A percentile compares a stretch with the other conserved stretches of the same genome.
phyloP scores from a whole-genome alignment of 2,329 filamentous ascomycete species.

The Colletotrichum tabaci region DNA sequence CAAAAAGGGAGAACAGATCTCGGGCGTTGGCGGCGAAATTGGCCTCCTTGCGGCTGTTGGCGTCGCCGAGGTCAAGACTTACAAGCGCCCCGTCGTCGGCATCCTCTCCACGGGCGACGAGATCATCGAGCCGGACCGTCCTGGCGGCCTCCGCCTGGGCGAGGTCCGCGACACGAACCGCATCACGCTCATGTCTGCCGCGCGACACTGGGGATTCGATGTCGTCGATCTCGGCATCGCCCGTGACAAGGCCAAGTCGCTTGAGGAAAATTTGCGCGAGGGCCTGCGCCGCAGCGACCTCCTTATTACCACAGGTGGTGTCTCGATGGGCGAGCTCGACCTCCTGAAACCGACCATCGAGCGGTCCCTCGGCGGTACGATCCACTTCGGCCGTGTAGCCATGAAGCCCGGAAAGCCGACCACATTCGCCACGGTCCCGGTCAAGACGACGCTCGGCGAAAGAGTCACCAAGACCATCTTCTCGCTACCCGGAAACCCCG shows the following conservation, averaged over 20 bases:
- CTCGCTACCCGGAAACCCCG: constrained; percentile 93
- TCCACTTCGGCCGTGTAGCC: constrained; percentile 94
- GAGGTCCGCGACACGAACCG: constrained; percentile 96
- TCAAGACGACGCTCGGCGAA: constrained; percentile 71
- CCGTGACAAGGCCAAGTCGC: constrained; percentile 77
- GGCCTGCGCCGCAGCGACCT: constrained; percentile 84
- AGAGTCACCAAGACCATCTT: constrained; percentile 82
- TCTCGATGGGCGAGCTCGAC: constrained; percentile 98
- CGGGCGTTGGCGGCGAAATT: constrained; percentile 89
- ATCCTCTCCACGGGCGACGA: constrained; percentile 96
- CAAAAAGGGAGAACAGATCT: constrained; percentile 84
- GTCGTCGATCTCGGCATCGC: constrained; percentile 90
- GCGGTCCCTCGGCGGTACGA: constrained; percentile 87
- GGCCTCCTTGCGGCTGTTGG: constrained; percentile 91
- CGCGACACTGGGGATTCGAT: constrained; percentile 81
- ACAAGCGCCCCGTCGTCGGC: constrained; percentile 83
- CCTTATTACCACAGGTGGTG: constrained; percentile 92
- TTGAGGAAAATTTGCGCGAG: constrained; percentile 84
- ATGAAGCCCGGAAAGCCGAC: constrained; percentile 99
- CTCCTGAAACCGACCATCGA: constrained; percentile 97
- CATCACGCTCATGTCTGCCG: constrained; percentile 86
- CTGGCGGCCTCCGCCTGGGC: constrained; percentile 76
- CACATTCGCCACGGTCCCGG: constrained; percentile 91
- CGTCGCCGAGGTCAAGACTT: constrained; percentile 78
- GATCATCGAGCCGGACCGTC: constrained; percentile 81